Evolutionary conservation across 108 stramenopile species (phyloP), one percentile per base, ranked within the genome.

Genomic region (Cyclostephanos invisitatus): DNA sequence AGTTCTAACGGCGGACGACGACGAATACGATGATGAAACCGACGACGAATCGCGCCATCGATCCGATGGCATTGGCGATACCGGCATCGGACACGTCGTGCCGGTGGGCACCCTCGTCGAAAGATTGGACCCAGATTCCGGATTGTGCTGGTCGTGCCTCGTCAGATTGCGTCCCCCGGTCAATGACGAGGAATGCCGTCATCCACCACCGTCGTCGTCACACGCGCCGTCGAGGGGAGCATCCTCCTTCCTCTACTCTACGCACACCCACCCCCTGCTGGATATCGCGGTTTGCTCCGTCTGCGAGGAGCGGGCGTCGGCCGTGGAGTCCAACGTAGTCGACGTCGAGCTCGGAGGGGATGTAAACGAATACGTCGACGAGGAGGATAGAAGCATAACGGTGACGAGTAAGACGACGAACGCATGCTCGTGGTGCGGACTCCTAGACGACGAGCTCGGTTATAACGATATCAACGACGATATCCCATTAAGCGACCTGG

Each of bases 191-290:
- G 58, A 37, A 15, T 3, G 5, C 15, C 29, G 5, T n/a, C n/a
- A 7, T 15, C 58, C 32, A 4, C 58, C 15, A 7, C 35, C 58
- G 27, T 20, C 60, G 37, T 61, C 36, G 18, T 18, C 36, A 14
- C 4, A 18, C 51, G 51, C 22, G 24, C 14, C 44, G 44, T 25
- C 0, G 22, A 27, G 24, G 9, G 12, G 11, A 8, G 36, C 9
- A 0, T 37, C 5, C 35, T 10, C 36, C 60, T 61, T 61, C 37
- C 60, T 61, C 28, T 85, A 81, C 51, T 70, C 81, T 0, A 72
- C 72, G 20, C 87, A 88, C 61, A 67, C 65, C 55, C 87, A 88
- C 54, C 87, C 87, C 17, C 59, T 78, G 0, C 64, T 88, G n/a
- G 29, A 67, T 14, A 61, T 86, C 18, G 59, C 85, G 4, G 81